These are phyloP conservation scores for Lyophyllum shimeji DNA, from an alignment of 768 basidiomycete genomes.

Conservation along the genomic window DNA sequence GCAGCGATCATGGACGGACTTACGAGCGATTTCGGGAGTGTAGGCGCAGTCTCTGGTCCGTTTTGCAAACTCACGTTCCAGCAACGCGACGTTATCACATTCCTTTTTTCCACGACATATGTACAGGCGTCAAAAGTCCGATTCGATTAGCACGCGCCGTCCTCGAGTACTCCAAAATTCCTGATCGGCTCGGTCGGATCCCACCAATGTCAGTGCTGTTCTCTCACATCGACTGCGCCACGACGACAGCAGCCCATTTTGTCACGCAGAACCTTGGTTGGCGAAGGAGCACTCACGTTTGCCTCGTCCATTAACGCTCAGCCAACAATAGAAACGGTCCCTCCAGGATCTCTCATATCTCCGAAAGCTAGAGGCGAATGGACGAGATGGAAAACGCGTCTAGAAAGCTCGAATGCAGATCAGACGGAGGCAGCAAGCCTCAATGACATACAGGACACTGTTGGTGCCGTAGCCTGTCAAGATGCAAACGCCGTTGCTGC, in stretches of 20 bases:
- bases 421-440: constrained; percentile 10
- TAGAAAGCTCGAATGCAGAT: constrained; percentile 24
- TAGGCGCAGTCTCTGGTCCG: constrained; percentile 70
- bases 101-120: not conserved
- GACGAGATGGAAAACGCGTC: constrained; percentile 56
- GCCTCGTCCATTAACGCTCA: constrained; percentile 28
- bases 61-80: not conserved
- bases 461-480: constrained; percentile 71
- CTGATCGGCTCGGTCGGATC: constrained; percentile 60
- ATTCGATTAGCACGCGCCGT: constrained; percentile 59
- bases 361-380: constrained; percentile 52
- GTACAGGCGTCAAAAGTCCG: constrained; percentile 67
- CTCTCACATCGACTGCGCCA: not conserved
- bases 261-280: constrained; percentile 52
- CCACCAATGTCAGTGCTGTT: constrained; percentile 54
- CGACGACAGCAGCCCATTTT: not conserved
- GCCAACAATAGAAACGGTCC: constrained; percentile 32
- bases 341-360: constrained; percentile 47
- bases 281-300: constrained; percentile 60
- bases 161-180: constrained; percentile 48
- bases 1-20: constrained; percentile 65
- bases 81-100: not conserved
- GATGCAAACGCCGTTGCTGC: constrained; percentile 48
- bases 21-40: constrained; percentile 56
- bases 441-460: constrained; percentile 68